phyloP scores from a whole-genome alignment of 2,329 filamentous ascomycete species.

The Cyphellophora europaea region DNA sequence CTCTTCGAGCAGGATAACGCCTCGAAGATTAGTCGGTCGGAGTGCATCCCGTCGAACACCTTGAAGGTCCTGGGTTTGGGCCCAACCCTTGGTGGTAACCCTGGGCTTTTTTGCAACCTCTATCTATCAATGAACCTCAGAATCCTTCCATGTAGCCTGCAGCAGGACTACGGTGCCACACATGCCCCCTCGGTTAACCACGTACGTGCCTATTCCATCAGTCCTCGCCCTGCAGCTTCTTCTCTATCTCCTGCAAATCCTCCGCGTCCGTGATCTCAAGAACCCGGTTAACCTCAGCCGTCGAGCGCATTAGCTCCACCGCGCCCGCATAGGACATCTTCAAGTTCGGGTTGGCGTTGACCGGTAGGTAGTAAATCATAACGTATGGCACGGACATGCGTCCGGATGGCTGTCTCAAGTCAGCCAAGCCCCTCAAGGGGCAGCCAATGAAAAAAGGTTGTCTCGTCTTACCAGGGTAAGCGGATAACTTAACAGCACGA shows the following conservation, averaged over 20 bases:
- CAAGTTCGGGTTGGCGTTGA: conserved; percentile 76
- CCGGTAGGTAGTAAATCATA: conserved; percentile 86
- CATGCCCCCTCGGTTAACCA: too few species aligned
- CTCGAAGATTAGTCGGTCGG: too few species aligned
- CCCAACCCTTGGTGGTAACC: too few species aligned
- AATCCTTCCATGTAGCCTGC: too few species aligned
- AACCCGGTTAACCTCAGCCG: conserved; percentile 77
- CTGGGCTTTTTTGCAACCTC: too few species aligned
- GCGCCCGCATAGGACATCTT: conserved; percentile 94
- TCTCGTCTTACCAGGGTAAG: conserved; percentile 67
- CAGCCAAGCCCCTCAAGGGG: background rate
- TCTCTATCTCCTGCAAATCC: conserved; percentile 73
- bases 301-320: conserved; percentile 91
- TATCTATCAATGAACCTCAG: too few species aligned
- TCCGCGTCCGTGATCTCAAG: conserved; percentile 75
- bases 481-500: conserved; percentile 83
- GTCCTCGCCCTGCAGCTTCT: conserved; percentile 45
- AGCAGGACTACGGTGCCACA: too few species aligned
- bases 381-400: conserved; percentile 86
- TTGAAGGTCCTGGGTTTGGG: too few species aligned
- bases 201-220: too few species aligned
- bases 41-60: too few species aligned
- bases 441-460: conserved; percentile 7
- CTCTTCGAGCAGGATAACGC: too few species aligned
- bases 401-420: conserved; percentile 61